Conservation (phyloP, 2,329 filamentous ascomycete genomes). For the Byssoonygena ceratinophila region DNA sequence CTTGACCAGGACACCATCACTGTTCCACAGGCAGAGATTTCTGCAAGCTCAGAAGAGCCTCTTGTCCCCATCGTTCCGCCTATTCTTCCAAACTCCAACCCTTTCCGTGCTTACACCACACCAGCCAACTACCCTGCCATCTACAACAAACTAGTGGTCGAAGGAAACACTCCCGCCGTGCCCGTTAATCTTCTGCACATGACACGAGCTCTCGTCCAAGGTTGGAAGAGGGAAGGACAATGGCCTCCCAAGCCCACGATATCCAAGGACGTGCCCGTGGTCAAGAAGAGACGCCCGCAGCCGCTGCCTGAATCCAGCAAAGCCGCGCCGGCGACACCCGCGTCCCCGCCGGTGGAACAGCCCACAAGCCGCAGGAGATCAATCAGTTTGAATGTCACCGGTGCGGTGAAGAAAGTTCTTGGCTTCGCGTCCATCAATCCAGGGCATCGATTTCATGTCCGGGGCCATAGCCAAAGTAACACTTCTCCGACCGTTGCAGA, state of each 20-base stretch:
- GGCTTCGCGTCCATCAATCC: conserved; percentile 27
- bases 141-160: conserved; percentile 78
- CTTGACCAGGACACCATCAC: background rate
- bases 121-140: conserved; percentile 66
- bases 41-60: conserved; percentile 37
- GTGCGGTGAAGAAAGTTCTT: conserved; percentile 34
- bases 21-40: conserved; percentile 16
- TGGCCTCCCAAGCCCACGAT: conserved; percentile 63
- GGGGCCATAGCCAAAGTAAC: conserved; percentile 23
- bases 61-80: conserved; percentile 64
- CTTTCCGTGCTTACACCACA: conserved; percentile 66
- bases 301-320: conserved; percentile 6
- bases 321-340: conserved; percentile 11
- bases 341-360: conserved; percentile 13
- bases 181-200: conserved; percentile 81
- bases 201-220: conserved; percentile 67
- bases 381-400: conserved; percentile 29
- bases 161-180: conserved; percentile 69
- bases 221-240: conserved; percentile 87
- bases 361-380: conserved; percentile 19
- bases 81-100: conserved; percentile 61
- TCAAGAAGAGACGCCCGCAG: conserved; percentile 7
- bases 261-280: conserved; percentile 21
- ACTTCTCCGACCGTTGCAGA: background rate
- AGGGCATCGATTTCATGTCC: conserved; percentile 31